Percentiles rank a stretch among this genome's conserved stretches.
Evolutionary conservation across 495 filamentous ascomycete species (phyloP).

Genomic region (Penicillium bialowiezense): DNA sequence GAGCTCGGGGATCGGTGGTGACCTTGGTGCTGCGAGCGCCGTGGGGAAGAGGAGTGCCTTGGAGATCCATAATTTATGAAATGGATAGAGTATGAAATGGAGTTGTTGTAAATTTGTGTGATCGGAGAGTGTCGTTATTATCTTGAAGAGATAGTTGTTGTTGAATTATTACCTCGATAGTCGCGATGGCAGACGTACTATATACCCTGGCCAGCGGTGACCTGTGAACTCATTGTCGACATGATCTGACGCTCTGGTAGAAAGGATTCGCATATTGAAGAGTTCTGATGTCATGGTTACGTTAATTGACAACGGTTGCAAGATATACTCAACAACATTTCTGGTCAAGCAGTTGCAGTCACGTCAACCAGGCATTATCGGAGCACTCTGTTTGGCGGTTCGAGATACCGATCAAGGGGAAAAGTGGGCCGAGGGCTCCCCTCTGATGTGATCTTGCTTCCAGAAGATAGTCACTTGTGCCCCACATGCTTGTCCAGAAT

Average conservation of each 20-base stretch:
- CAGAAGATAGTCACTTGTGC: not conserved
- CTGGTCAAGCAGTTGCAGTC: conserved; percentile 10
- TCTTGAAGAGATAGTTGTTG: not conserved
- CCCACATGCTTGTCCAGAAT: conserved; percentile 18
- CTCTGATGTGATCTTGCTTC: conserved; percentile 8
- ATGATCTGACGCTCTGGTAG: conserved; percentile 3
- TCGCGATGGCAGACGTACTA: conserved; percentile 18
- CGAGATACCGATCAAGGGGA: conserved; percentile 12
- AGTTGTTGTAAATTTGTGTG: not conserved
- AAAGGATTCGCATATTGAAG: not conserved
- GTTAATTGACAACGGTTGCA: not conserved
- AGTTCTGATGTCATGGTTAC: conserved; percentile 41
- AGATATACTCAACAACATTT: conserved; percentile 6
- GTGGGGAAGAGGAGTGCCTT: conserved; percentile 43
- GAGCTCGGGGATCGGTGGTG: conserved; percentile 48
- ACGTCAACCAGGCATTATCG: conserved; percentile 23
- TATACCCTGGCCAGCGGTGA: conserved; percentile 10
- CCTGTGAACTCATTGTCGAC: not conserved
- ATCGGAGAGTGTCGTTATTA: not conserved
- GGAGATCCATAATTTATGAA: conserved; percentile 42
- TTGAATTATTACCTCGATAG: too few species aligned
- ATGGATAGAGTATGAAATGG: too few species aligned
- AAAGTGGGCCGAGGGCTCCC: conserved; percentile 8
- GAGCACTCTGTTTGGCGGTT: conserved; percentile 19
- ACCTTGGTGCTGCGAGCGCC: conserved; percentile 43